Conservation (phyloP, 192 early-diverging fungal species). For the Gaertneriomyces semiglobifer region DNA sequence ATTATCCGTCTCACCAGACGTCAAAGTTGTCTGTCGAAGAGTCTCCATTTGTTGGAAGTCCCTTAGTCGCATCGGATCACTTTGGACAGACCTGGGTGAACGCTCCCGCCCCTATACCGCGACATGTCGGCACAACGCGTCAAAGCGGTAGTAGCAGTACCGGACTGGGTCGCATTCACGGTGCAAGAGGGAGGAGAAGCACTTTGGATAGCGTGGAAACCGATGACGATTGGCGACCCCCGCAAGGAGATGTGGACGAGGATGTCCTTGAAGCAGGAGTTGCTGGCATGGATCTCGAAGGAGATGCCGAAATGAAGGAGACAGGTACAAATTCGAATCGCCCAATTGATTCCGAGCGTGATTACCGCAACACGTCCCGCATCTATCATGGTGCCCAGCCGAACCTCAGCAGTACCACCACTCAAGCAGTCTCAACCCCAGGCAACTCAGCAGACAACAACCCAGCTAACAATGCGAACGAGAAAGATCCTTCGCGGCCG, state of each 20-base stretch:
- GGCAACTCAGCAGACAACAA: not conserved
- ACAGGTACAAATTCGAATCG: constrained; percentile 1
- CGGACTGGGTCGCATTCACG: not conserved
- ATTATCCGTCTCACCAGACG: not conserved
- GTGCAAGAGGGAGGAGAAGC: not conserved
- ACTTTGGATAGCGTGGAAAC: not conserved
- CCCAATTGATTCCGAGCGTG: constrained; percentile 9
- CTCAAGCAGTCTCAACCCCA: not conserved
- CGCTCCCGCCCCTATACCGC: constrained; percentile 11
- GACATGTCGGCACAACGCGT: constrained; percentile 1
- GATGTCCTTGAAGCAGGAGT: constrained; percentile 12
- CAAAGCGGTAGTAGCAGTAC: not conserved
- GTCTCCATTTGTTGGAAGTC: constrained; percentile 34
- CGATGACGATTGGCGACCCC: constrained; percentile 12
- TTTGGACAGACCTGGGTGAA: constrained; percentile 15
- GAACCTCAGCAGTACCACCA: constrained; percentile 12
- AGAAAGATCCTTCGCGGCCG: not conserved
- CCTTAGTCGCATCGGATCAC: constrained; percentile 29
- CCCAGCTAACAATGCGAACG: not conserved
- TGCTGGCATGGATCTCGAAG: constrained; percentile 23
- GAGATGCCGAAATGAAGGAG: not conserved
- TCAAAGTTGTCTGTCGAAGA: constrained; percentile 12
- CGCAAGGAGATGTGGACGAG: constrained; percentile 2
- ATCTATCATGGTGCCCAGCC: constrained; percentile 35
- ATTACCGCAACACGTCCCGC: constrained; percentile 30